A percentile compares a stretch with the other conserved stretches of the same genome.
Conservation (phyloP, 1,284 basidiomycete genomes). For the Athelia sp. region DNA sequence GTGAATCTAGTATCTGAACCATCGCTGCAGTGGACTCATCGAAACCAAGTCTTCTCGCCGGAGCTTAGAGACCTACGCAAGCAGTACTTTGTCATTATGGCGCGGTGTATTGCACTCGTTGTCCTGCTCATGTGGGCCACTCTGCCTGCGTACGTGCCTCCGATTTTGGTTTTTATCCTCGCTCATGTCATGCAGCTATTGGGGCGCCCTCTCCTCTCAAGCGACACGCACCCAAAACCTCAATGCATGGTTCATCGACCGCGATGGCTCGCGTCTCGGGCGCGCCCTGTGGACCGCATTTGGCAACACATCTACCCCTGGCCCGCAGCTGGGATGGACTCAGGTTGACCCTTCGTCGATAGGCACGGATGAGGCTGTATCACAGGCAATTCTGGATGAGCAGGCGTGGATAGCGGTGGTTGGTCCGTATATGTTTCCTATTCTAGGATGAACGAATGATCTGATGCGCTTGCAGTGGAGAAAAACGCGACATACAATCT, state of each 20-base stretch:
- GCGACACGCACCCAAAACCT: conserved; percentile 29
- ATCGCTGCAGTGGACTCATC: no score
- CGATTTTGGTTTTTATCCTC: not conserved
- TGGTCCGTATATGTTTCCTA: conserved; percentile 16
- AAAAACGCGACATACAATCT: conserved; percentile 23
- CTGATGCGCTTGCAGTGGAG: conserved; percentile 17
- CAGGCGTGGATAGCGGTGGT: conserved; percentile 30
- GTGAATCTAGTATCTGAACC: no score
- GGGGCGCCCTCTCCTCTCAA: conserved; percentile 33
- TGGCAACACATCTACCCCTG: conserved; percentile 18
- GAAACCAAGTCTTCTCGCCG: not conserved
- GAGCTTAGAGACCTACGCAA: not conserved
- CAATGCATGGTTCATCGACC: conserved; percentile 37
- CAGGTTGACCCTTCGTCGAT: conserved; percentile 16
- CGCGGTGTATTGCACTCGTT: not conserved
- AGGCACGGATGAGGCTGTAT: conserved; percentile 23
- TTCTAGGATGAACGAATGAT: no score
- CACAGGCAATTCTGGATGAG: conserved; percentile 23
- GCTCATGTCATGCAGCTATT: conserved; percentile 24
- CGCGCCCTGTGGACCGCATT: conserved; percentile 23
- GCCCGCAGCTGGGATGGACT: conserved; percentile 25
- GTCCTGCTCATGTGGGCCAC: not conserved
- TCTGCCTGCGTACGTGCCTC: not conserved
- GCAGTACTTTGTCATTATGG: not conserved
- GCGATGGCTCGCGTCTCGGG: conserved; percentile 37